Evolutionary conservation across 2,329 filamentous ascomycete genomes (phyloP), one percentile per base, ranked within the genome.

Genomic region (Didymella sp.): DNA sequence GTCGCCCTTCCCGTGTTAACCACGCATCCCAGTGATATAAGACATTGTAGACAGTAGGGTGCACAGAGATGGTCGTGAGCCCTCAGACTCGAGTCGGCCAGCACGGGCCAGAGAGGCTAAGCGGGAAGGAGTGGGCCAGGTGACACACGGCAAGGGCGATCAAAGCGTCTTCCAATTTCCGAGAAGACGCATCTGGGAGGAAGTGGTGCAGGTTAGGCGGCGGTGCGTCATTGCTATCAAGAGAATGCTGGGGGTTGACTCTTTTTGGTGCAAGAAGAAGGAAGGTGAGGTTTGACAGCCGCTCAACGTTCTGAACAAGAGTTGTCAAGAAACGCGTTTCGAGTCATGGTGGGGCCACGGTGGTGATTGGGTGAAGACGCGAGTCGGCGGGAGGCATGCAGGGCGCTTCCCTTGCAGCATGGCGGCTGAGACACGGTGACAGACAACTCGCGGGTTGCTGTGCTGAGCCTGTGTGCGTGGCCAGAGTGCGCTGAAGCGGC

Each of bases 161-260:
- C 56, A 46, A 66, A 68, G 62, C 61, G 62, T 55, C 56, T n/a
- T 19, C 48, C 64, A 70, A 72, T 73, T 59, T 72, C 71, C 70
- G 71, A 69, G 58, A 60, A 63, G 40, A 51, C 21, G 48, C 30
- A 24, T 9, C 13, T 25, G 22, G 22, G 21, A 30, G 25, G 49
- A 35, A 35, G n/a, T 11, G 11, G 22, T 24, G 45, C 21, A 40
- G 33, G 24, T 28, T 7, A 28, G 38, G 22, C 17, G 17, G 45
- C 5, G 41, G 24, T 44, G 54, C 47, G 54, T 57, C 48, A 51
- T 57, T 8, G 21, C 15, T 9, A 8, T 19, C 7, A 13, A 12
- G 5, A 12, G 5, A 6, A 19, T 13, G 35, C 19, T 22, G 17
- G 19, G 22, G 9, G 9, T 5, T 13, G n/a, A 15, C 22, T 22